Percentiles rank a stretch among this genome's conserved stretches.
Conservation (phyloP, 805 yeast genomes). For the Kuraishia floccosa region DNA sequence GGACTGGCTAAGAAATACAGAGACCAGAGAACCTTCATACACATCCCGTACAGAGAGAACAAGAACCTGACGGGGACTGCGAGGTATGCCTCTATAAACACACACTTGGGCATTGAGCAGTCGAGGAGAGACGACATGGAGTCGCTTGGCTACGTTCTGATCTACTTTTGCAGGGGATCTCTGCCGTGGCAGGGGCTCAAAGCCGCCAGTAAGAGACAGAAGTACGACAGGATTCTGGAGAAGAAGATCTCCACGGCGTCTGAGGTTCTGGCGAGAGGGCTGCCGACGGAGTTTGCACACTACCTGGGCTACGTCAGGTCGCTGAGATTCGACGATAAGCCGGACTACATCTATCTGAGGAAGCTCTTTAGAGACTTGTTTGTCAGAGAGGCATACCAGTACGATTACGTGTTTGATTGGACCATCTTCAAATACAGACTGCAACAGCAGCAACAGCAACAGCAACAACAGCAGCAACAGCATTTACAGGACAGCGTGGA, state of each 20-base stretch:
- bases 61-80: constrained; percentile 97
- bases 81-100: constrained; percentile 88
- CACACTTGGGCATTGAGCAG: constrained; percentile 96
- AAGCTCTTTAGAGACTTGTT: constrained; percentile 84
- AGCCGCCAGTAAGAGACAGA: constrained; percentile 94
- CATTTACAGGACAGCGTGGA: constrained; percentile 7
- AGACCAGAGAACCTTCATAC: constrained; percentile 88
- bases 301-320: constrained; percentile 85
- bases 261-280: constrained; percentile 78
- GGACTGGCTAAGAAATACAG: constrained; percentile 91
- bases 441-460: constrained; percentile 36
- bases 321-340: constrained; percentile 90
- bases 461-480: constrained; percentile 18
- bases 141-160: constrained; percentile 86
- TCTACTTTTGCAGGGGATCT: constrained; percentile 90
- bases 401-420: constrained; percentile 96
- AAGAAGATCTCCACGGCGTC: constrained; percentile 86
- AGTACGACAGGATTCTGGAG: constrained; percentile 93
- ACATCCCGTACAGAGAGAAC: constrained; percentile 93
- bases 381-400: constrained; percentile 77
- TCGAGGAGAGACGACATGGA: constrained; percentile 95
- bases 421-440: constrained; percentile 73
- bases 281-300: constrained; percentile 82
- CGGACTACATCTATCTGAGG: constrained; percentile 85
- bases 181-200: constrained; percentile 98